These are phyloP conservation scores for Brassica napus DNA, from an alignment of 345 rosid species.

Conservation along the genomic window DNA sequence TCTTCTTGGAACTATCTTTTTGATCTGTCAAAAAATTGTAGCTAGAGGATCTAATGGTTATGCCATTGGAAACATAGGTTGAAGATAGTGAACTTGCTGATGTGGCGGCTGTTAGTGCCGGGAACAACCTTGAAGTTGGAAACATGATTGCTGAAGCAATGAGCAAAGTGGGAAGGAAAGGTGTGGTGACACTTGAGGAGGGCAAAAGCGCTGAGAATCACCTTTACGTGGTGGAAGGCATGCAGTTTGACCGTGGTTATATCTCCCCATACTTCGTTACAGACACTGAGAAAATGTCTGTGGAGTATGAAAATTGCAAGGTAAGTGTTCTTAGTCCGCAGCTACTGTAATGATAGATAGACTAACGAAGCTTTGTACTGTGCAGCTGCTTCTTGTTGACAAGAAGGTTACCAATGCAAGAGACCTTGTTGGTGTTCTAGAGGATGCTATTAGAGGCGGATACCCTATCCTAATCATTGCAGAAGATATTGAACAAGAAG, in stretches of 20 bases:
- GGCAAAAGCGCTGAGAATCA: slow-evolving; percentile 93
- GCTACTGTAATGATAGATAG: not conserved
- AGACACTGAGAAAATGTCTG: slow-evolving; percentile 93
- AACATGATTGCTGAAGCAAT: slow-evolving; percentile 97
- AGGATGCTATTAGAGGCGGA: slow-evolving; percentile 84
- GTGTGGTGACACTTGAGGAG: slow-evolving; percentile 98
- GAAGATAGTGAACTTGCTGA: slow-evolving; percentile 98
- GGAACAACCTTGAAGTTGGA: slow-evolving; percentile 81
- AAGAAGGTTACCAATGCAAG: slow-evolving; percentile 95
- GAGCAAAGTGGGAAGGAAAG: slow-evolving; percentile 94
- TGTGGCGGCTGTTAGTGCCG: slow-evolving; percentile 98
- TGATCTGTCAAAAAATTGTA: not conserved
- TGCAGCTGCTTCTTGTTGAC: slow-evolving; percentile 92
- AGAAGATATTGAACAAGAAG: slow-evolving; percentile 97
- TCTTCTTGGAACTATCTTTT: slow-evolving; percentile 1
- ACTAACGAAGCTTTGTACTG: not conserved
- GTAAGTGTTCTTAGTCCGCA: slow-evolving; percentile 35
- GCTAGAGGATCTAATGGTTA: not conserved
- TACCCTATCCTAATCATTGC: slow-evolving; percentile 74
- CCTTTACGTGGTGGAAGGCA: slow-evolving; percentile 96
- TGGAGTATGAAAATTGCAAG: slow-evolving; percentile 95
- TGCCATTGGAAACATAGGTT: slow-evolving; percentile 50
- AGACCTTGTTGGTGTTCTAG: slow-evolving; percentile 77
- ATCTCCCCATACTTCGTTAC: slow-evolving; percentile 98
- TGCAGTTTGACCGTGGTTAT: slow-evolving; percentile 99